Evolutionary conservation across 768 basidiomycete genomes (phyloP).

Genomic region (Cystofilobasidium ferigula): DNA sequence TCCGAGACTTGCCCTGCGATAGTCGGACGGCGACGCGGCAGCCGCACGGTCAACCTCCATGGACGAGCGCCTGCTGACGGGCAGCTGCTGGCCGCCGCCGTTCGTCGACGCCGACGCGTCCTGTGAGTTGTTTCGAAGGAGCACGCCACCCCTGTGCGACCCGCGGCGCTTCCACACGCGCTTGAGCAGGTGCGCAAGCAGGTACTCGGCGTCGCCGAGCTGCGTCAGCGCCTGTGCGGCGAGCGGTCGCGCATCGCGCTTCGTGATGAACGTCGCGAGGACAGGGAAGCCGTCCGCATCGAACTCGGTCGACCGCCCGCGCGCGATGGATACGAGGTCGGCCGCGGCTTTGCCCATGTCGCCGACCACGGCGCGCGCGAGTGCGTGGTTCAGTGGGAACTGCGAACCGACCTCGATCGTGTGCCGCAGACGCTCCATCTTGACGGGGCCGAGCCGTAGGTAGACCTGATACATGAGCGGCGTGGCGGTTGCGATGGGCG

Average conservation of each 20-base stretch:
- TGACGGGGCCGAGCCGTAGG: constrained; percentile 12
- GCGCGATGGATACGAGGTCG: background rate
- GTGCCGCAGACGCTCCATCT: constrained; percentile 20
- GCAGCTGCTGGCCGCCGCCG: background rate
- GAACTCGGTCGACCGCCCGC: background rate
- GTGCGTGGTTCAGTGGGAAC: constrained; percentile 14
- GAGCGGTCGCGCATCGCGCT: background rate
- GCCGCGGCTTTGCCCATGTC: constrained; percentile 4
- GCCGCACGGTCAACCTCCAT: background rate
- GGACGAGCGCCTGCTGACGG: background rate
- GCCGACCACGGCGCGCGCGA: constrained; percentile 9
- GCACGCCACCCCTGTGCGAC: background rate
- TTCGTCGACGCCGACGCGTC: background rate
- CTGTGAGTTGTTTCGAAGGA: background rate
- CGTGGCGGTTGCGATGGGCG: background rate
- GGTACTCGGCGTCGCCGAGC: constrained; percentile 22
- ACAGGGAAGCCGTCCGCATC: background rate
- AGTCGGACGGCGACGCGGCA: background rate
- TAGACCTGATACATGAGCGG: constrained; percentile 10
- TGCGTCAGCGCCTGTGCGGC: constrained; percentile 8
- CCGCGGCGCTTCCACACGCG: constrained; percentile 11
- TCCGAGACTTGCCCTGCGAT: background rate
- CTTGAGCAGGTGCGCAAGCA: constrained; percentile 23
- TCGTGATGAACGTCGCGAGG: background rate
- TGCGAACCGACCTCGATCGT: constrained; percentile 14